These are phyloP conservation scores for Colletotrichum brevisporum DNA, from an alignment of 2,329 filamentous ascomycete species.

Conservation along the genomic window DNA sequence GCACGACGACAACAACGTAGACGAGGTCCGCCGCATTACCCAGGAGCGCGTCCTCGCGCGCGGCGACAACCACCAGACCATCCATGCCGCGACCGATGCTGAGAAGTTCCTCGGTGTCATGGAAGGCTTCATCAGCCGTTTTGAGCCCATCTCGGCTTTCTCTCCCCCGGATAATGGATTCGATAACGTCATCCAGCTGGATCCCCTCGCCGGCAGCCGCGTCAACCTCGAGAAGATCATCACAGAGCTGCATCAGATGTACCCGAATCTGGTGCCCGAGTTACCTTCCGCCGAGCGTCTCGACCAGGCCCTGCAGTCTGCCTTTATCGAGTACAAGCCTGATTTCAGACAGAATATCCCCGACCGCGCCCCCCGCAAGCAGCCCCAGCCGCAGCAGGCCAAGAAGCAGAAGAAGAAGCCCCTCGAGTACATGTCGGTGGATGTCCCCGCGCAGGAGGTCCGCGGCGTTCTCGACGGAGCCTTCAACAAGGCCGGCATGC, in stretches of 20 bases:
- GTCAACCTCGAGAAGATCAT: constrained; percentile 88
- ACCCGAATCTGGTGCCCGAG: constrained; percentile 80
- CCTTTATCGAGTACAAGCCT: constrained; percentile 83
- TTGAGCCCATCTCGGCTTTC: constrained; percentile 80
- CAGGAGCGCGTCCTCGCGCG: constrained; percentile 84
- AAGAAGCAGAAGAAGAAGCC: constrained; percentile 60
- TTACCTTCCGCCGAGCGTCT: constrained; percentile 81
- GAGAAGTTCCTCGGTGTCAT: constrained; percentile 89
- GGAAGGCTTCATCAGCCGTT: constrained; percentile 91
- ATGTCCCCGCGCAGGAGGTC: constrained; percentile 59
- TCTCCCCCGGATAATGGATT: constrained; percentile 84
- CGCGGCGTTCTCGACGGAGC: constrained; percentile 74
- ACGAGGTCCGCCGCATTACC: constrained; percentile 81
- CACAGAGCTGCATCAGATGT: constrained; percentile 78
- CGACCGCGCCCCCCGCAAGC: constrained; percentile 62
- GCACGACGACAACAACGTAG: constrained; percentile 82
- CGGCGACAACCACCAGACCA: constrained; percentile 98
- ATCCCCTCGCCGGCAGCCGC: constrained; percentile 82
- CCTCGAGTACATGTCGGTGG: constrained; percentile 71
- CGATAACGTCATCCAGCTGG: constrained; percentile 86
- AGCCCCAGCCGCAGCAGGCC: constrained; percentile 49
- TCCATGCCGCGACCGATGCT: constrained; percentile 83
- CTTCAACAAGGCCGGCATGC: constrained; percentile 66
- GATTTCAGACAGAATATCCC: constrained; percentile 82
- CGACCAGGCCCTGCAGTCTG: constrained; percentile 82